Base-by-base conservation (phyloP, 1,284 basidiomycete genomes). In the Coniophora puteana region DNA sequence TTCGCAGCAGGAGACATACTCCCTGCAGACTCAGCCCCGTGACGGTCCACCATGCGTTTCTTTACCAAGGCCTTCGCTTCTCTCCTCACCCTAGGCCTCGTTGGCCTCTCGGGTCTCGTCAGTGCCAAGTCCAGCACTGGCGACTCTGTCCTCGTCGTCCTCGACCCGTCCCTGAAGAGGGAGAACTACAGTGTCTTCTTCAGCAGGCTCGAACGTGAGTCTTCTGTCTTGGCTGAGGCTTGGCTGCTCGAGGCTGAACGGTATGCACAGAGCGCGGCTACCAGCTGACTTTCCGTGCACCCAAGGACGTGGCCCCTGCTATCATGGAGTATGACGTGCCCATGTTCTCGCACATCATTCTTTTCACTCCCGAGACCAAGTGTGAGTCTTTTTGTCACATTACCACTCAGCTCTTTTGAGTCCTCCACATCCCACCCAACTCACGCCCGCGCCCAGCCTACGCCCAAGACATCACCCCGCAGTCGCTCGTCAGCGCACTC, bases 101-200 rank as follows among this genome's bases (percentile, higher is more conserved):
- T n/a, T n/a, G n/a, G n/a, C n/a, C 43, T 69, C 13, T 49, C 60
- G 16, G 38, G 64, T 24, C 50, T 68, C 20, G 63, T 65, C 8
- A 53, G 66, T 37, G 88, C 88, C 43, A 80, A 76, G 53, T 92
- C 89, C n/a, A 86, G 88, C 59, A 76, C 83, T 2, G 90, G 90
- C 8, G 77, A 89, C 60, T 82, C 81, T 28, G 84, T 96, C 12
- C 76, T 96, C 18, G 86, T 95, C 40, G 72, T 95, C 11, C 72
- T 93, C 34, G 90, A 95, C 55, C 77, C 81, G 4, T 71, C 69
- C 39, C 63, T 83, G 22, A 70, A 78, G 54, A 68, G 64, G 55
- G 74, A 77, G 39, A 74, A 86, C 50, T 95, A 86, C 61, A 84
- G 85, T 13, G 68, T 80, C 54, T 93, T 94, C 75, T 93, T 91